Evolutionary conservation across 2,329 filamentous ascomycete species (phyloP), one percentile per base, ranked within the genome.

Genomic region (Xylaria sp.): DNA sequence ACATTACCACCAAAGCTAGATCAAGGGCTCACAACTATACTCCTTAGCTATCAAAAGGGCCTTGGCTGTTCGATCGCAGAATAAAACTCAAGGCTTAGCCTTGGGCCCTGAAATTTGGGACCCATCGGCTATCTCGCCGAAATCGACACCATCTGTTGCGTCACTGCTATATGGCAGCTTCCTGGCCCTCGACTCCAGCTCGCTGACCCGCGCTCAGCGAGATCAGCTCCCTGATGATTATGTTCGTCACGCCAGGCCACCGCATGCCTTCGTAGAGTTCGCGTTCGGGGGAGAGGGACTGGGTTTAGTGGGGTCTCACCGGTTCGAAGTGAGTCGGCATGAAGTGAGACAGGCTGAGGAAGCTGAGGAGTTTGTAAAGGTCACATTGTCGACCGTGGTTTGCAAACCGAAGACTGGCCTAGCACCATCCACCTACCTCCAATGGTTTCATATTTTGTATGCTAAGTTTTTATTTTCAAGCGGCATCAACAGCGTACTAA

Each of bases 151-250:
- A 44, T 36, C 61, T 5, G n/a, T 57, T 25, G 44, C 25, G 7
- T 63, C 61, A 27, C 53, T 63, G 4, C n/a, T 63, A 36, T 63
- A 57, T n/a, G 51, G 61, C 31, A 57, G 44, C 36, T 63, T 63
- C 15, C 20, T 63, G 13, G 25, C 36, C 13, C 61, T 63, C 33
- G 61, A 63, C 44, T 63, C 61, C 6, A 63, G 61, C 33, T 57
- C 10, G 20, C 9, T 63, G 33, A 56, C 60, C 3, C 10, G 1
- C 25, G 25, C 31, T 11, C 51, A 63, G 5, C 61, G 25, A 63
- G 20, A 42, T n/a, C 61, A 44, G 51, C 61, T 63, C 11, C 61
- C 61, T 13, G 27, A 20, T 11, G 44, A 63, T 36, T 63, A 63
- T 27, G 3, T 13, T 49, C 53, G n/a, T n/a, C 53, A 63, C 44